These are phyloP conservation scores for Thielaviopsis euricoi DNA, from an alignment of 2,329 filamentous ascomycete species.

Conservation along the genomic window DNA sequence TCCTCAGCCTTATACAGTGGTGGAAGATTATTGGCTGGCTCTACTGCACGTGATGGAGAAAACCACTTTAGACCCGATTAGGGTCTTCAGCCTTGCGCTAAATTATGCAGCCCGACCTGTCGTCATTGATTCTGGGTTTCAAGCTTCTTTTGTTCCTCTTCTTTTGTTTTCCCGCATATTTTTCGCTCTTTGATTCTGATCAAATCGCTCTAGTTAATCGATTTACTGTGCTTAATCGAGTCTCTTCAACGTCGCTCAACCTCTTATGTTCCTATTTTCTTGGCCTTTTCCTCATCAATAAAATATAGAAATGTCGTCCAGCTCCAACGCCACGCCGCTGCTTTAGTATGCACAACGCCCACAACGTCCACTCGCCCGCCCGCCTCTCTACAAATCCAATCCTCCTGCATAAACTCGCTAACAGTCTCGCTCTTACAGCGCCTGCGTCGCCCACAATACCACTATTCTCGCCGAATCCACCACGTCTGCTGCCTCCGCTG, in stretches of 20 bases:
- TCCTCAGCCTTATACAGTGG: conserved; percentile 3
- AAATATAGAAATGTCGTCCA: conserved; percentile 49
- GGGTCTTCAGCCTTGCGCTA: background rate
- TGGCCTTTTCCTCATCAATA: conserved; percentile 13
- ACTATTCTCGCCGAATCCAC: conserved; percentile 92
- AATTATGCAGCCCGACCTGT: background rate
- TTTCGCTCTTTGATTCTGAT: conserved; percentile 17
- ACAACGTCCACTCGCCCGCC: no score
- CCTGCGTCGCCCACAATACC: conserved; percentile 83
- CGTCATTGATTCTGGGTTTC: background rate
- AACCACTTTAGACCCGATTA: background rate
- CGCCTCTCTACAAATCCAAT: no score
- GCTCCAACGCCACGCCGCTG: conserved; percentile 43
- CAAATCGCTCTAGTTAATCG: background rate
- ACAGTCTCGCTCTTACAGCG: conserved; percentile 33
- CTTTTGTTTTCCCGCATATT: background rate
- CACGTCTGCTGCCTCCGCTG: conserved; percentile 64
- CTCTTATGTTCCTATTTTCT: background rate
- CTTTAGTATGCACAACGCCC: conserved; percentile 44
- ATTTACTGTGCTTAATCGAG: background rate
- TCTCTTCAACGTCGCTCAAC: no score
- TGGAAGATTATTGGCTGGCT: conserved; percentile 26
- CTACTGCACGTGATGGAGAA: background rate
- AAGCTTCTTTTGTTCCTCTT: background rate
- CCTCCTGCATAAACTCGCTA: conserved; percentile 3